Conservation (phyloP, 371 early-diverging fungal species). For the Mortierella sp. region DNA sequence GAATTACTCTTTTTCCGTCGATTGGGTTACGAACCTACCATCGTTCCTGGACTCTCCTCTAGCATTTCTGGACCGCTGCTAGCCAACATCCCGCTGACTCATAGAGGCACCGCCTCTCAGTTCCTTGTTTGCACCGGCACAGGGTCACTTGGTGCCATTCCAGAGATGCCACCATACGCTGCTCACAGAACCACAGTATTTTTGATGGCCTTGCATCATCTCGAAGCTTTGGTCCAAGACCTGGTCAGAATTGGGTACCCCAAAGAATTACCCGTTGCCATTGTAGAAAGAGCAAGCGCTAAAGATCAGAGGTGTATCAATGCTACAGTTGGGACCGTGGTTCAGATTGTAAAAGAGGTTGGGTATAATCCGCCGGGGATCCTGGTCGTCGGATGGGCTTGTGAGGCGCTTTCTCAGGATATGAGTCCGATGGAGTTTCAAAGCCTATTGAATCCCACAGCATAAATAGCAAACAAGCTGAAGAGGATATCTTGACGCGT, state of each 20-base stretch:
- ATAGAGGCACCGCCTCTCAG: slow-evolving; percentile 89
- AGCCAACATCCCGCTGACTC: slow-evolving; percentile 89
- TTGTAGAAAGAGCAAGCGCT: slow-evolving; percentile 83
- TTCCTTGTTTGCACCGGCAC: slow-evolving; percentile 89
- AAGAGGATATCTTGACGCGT: slow-evolving; percentile 63
- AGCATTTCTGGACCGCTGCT: slow-evolving; percentile 80
- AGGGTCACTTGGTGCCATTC: slow-evolving; percentile 67
- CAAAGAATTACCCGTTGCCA: slow-evolving; percentile 74
- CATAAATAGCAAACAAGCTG: slow-evolving; percentile 50
- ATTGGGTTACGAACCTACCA: slow-evolving; percentile 72
- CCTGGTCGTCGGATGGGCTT: slow-evolving; percentile 73
- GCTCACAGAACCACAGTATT: slow-evolving; percentile 85
- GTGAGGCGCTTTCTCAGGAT: slow-evolving; percentile 56
- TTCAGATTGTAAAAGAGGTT: slow-evolving; percentile 70
- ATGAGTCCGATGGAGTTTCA: slow-evolving; percentile 17
- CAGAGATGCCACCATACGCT: slow-evolving; percentile 76
- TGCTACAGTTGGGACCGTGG: slow-evolving; percentile 70
- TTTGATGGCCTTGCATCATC: slow-evolving; percentile 87
- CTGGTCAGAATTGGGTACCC: slow-evolving; percentile 72
- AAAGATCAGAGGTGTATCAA: slow-evolving; percentile 77
- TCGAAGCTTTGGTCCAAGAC: slow-evolving; percentile 70
- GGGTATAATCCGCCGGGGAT: slow-evolving; percentile 83
- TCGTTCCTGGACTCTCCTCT: slow-evolving; percentile 89
- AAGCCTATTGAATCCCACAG: not conserved
- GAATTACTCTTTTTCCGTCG: slow-evolving; percentile 83